Evolutionary conservation across 345 rosid genomes (phyloP).

Genomic region (Camelina sativa): DNA sequence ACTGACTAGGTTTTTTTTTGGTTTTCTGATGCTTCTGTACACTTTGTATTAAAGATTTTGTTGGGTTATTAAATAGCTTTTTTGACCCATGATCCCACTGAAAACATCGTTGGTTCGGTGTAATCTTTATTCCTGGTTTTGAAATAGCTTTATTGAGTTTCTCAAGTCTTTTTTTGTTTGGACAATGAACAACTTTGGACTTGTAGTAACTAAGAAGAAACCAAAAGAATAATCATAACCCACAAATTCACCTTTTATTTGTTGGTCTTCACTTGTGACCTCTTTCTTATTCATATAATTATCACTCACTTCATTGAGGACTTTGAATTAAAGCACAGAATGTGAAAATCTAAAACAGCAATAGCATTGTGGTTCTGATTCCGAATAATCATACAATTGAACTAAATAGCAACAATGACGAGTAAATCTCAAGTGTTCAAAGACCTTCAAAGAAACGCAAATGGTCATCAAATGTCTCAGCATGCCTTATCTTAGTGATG

Average conservation of each 20-base stretch:
- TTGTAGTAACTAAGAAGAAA: slow-evolving; percentile 13
- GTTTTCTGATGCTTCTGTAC: slow-evolving; percentile 1
- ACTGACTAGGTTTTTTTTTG: not conserved
- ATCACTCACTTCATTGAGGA: not conserved
- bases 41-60: slow-evolving; percentile 25
- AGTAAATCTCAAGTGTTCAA: slow-evolving; percentile 38
- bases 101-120: not conserved
- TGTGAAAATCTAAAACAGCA: slow-evolving; percentile 7
- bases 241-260: not conserved
- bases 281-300: slow-evolving; percentile 5
- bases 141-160: not conserved
- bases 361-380: slow-evolving; percentile 14
- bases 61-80: not conserved
- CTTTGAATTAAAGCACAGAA: not conserved
- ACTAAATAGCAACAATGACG: slow-evolving; percentile 18
- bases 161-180: not conserved
- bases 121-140: slow-evolving; percentile 8
- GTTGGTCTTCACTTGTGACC: not conserved
- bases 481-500: slow-evolving; percentile 77
- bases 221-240: not conserved
- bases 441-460: slow-evolving; percentile 77
- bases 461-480: slow-evolving; percentile 86
- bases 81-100: slow-evolving; percentile 1
- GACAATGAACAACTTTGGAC: not conserved
- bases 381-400: slow-evolving; percentile 19